These are phyloP conservation scores for Coemansia sp. DNA, from an alignment of 192 early-diverging fungal genomes.

Conservation along the genomic window DNA sequence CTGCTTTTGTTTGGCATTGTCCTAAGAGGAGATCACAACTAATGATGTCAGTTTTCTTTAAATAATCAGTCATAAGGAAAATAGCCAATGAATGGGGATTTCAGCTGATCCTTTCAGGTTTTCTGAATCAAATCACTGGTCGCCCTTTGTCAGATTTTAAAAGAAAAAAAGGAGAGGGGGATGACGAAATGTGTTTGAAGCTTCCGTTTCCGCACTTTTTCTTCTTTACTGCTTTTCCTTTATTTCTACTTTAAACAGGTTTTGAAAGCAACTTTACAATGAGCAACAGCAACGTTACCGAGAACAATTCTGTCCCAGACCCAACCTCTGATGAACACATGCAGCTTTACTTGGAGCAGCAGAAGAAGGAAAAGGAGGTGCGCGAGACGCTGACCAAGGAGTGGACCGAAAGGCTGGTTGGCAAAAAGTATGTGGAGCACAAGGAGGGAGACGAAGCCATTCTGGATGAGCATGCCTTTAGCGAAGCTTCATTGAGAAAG, in stretches of 20 bases:
- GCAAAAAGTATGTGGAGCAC: conserved; percentile 14
- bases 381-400: conserved; percentile 10
- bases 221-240: conserved; percentile 1
- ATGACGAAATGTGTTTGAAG: no score
- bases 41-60: no score
- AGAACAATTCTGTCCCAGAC: not conserved
- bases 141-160: no score
- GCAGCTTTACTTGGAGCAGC: not conserved
- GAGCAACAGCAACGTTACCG: conserved; percentile 5
- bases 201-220: not conserved
- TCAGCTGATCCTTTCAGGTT: no score
- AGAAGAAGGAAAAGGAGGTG: conserved; percentile 7
- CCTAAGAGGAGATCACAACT: no score
- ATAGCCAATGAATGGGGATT: no score
- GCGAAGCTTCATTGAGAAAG: conserved; percentile 1
- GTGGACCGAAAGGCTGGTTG: conserved; percentile 15
- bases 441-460: not conserved
- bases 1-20: no score
- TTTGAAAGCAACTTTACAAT: not conserved
- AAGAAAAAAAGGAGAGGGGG: not conserved
- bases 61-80: no score
- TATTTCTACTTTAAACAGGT: not conserved
- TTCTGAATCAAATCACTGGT: no score
- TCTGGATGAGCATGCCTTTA: conserved; percentile 12
- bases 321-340: not conserved